Base-by-base conservation (phyloP, 129 eudicot species). In the Artemisia annua region DNA sequence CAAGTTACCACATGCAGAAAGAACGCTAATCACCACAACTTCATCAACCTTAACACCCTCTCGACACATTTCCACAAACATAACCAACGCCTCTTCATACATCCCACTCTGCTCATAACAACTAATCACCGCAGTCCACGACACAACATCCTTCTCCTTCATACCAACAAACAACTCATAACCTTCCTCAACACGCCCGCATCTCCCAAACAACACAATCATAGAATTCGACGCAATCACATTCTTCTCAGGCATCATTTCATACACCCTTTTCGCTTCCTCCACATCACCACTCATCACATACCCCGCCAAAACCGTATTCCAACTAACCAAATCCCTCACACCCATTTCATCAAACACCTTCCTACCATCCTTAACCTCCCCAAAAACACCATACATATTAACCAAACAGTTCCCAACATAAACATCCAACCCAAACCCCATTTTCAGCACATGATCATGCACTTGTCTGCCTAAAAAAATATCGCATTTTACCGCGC, bases 121-220 rank as follows among this genome's bases (percentile, higher is more conserved):
- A 71, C 91, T 81, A 52, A 90, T 85, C 69, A 90, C 17, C 0
- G 91, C 91, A 66, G 91, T 90, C 95, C 97, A 90, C 0, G 95
- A 83, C 48, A 90, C 84, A 56, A 87, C 16, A 82, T 90, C 97
- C 69, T 67, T 85, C 56, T 82, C 85, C 14, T 72, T 73, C 91
- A 90, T 72, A 52, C 69, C 78, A 73, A 75, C 67, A 55, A 90
- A 90, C 71, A 90, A 69, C 30, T 30, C 28, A 18, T 59, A 59
- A 28, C 91, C 95, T 77, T 87, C 95, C 16, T 5, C n/a, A 0
- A 90, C 64, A 71, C 53, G 79, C 11, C 83, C 91, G 51, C 72
- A 85, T 68, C 74, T 79, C 58, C 97, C 97, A 71, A 85, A 77
- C 83, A 90, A 78, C 56, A 69, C 87, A 66, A 90, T 87, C 97